Evolutionary conservation across 306 rosid genomes (phyloP).

Genomic region (Medicago arabica): DNA sequence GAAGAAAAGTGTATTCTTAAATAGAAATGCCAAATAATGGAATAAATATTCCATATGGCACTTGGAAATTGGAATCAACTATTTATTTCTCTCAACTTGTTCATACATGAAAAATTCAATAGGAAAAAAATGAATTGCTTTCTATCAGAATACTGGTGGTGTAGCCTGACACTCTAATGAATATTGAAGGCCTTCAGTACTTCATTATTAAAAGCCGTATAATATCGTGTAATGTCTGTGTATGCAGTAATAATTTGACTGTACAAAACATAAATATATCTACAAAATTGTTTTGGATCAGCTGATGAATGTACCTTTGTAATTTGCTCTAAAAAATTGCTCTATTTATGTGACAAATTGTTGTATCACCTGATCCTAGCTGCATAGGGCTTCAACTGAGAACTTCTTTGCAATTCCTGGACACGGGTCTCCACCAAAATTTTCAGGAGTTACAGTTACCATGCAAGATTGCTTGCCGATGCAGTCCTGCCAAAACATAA

Average conservation of each 20-base stretch:
- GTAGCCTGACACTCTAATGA: background rate
- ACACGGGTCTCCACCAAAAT: background rate
- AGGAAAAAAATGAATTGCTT: background rate
- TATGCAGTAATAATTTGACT: too few relatives aligned
- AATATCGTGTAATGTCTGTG: too few relatives aligned
- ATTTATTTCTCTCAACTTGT: too few relatives aligned
- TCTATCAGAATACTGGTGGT: too few relatives aligned
- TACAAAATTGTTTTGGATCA: conserved; percentile 39
- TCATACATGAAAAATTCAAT: too few relatives aligned
- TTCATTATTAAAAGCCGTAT: too few relatives aligned
- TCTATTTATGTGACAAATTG: conserved; percentile 38
- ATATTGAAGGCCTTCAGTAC: background rate
- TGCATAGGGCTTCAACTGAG: conserved; percentile 65
- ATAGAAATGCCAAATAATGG: too few relatives aligned
- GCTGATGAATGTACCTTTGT: background rate
- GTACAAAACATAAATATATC: too few relatives aligned
- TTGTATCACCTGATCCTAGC: conserved; percentile 44
- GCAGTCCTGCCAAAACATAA: background rate
- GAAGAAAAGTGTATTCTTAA: too few relatives aligned
- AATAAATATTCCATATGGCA: too few relatives aligned
- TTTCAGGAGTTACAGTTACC: background rate
- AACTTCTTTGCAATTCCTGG: conserved; percentile 44
- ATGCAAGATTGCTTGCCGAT: background rate
- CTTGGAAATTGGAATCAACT: too few relatives aligned
- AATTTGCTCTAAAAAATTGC: conserved; percentile 25